Evolutionary conservation across 2,329 filamentous ascomycete genomes (phyloP), one percentile per base, ranked within the genome.

Genomic region (Diatrype stigma): DNA sequence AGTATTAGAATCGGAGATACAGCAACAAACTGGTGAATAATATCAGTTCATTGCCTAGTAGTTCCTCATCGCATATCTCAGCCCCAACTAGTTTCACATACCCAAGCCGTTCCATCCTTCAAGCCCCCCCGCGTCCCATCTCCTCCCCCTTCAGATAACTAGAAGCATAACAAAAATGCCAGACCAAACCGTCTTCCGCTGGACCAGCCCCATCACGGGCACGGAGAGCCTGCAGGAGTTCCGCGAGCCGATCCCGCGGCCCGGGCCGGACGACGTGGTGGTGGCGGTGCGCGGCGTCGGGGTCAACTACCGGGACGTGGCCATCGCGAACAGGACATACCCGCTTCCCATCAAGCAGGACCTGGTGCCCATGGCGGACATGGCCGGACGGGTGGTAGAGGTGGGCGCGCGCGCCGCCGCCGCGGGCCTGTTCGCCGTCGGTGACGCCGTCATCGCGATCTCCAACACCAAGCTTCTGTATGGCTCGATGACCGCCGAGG

Each of bases 281-380:
- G 54, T 70, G 45, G 61, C 56, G 40, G 53, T 68, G 5, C 63
- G 60, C 12, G 61, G 56, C 50, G 60, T 69, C 3, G 51, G 65
- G 7, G 58, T 71, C 12, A 71, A 71, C 55, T 68, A 61, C 51
- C 63, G 68, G 23, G 69, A 71, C 45, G 47, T 65, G 16, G 60
- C 57, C n/a, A 60, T 71, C 22, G 59, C 61, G 8, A 64, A 42
- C 6, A 48, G 48, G 3, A 56, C 49, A 10, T 71, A 71, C 48
- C 67, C 65, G 2, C 53, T 68, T 12, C 53, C 60, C 0, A 57
- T 66, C n/a, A 67, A 66, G 46, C 60, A 65, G 3, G 51, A 67
- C 4, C 61, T 72, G 1, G 55, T 70, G 10, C 71, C 69, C 6
- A 65, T 65, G 55, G 68, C 63, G 14, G 71, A 73, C 37, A 57